Conservation (phyloP, 2,329 filamentous ascomycete species). For the Teratosphaeria epicoccoides region DNA sequence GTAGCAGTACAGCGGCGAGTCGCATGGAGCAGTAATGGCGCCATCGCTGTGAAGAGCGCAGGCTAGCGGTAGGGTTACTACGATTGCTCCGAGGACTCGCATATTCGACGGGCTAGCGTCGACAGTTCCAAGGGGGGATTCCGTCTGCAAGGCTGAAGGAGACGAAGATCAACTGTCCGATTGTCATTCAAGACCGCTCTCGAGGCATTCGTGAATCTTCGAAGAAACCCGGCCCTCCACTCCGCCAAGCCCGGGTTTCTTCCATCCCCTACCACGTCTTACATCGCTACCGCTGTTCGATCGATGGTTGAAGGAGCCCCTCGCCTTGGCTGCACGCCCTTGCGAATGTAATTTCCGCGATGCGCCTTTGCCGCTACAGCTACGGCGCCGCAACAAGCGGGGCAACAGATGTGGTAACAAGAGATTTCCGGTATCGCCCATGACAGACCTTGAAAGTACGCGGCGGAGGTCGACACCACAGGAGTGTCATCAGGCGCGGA, state of each 20-base stretch:
- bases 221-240: too few species aligned
- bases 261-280: background rate
- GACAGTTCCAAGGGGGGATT: background rate
- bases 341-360: background rate
- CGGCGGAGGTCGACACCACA: too few species aligned
- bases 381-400: too few species aligned
- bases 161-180: too few species aligned
- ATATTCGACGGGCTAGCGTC: background rate
- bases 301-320: too few species aligned
- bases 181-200: too few species aligned
- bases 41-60: constrained; percentile 49
- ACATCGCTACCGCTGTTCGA: background rate
- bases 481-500: too few species aligned
- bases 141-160: background rate
- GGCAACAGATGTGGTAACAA: too few species aligned
- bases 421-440: too few species aligned
- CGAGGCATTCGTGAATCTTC: too few species aligned
- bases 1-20: constrained; percentile 57
- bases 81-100: background rate
- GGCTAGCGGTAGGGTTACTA: background rate
- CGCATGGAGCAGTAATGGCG: constrained; percentile 51
- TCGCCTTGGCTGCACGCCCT: background rate
- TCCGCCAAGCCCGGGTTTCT: background rate
- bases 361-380: too few species aligned
- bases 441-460: too few species aligned